Evolutionary conservation across 441 rosid genomes (phyloP).

Genomic region (Aquilaria agallochum): DNA sequence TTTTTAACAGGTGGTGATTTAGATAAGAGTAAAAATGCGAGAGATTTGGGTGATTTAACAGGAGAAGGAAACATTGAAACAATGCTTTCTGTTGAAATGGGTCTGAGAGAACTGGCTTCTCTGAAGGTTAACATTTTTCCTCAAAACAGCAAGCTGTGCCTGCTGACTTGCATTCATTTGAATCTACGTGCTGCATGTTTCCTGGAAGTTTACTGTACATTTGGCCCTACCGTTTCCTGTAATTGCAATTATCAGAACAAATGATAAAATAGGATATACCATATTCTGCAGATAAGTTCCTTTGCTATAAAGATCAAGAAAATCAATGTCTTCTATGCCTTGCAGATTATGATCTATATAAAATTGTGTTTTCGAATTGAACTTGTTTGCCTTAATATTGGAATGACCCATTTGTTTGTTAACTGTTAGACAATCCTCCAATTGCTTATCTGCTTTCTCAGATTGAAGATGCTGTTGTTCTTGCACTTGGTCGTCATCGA

Average conservation of each 20-base stretch:
- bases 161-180: too few relatives aligned
- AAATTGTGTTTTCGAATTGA: too few relatives aligned
- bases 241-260: too few relatives aligned
- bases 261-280: too few relatives aligned
- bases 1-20: constrained; percentile 24
- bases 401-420: neutral
- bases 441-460: constrained; percentile 11
- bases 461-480: constrained; percentile 83
- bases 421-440: constrained; percentile 3
- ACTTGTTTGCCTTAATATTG: too few relatives aligned
- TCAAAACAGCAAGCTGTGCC: too few relatives aligned
- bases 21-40: constrained; percentile 43
- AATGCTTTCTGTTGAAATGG: constrained; percentile 91
- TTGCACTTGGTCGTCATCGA: constrained; percentile 62
- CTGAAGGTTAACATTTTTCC: constrained; percentile 50
- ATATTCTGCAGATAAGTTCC: too few relatives aligned
- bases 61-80: constrained; percentile 96
- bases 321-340: too few relatives aligned
- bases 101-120: constrained; percentile 77
- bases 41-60: constrained; percentile 57
- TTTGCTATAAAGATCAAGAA: too few relatives aligned
- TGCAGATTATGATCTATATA: too few relatives aligned
- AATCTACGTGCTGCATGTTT: too few relatives aligned
- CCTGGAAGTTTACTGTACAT: neutral
- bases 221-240: too few relatives aligned